Evolutionary conservation across 2,329 filamentous ascomycete genomes (phyloP).

Genomic region (Monascus ruber): DNA sequence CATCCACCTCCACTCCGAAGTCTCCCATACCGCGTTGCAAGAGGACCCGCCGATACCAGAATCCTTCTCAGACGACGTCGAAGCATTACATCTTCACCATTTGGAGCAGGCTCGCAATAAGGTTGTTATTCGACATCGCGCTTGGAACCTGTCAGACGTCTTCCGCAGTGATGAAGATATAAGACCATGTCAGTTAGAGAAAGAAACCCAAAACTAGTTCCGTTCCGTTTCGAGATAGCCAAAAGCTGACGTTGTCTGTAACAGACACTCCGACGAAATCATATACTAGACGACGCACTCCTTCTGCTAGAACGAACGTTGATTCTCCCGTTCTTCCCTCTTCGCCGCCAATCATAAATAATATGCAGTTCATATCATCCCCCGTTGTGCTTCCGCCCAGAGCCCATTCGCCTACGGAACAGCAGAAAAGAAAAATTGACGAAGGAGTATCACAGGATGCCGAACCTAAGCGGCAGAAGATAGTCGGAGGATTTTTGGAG

Average conservation of each 20-base stretch:
- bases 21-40: slow-evolving; percentile 5
- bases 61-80: slow-evolving; percentile 29
- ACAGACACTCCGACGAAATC: slow-evolving; percentile 29
- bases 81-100: slow-evolving; percentile 25
- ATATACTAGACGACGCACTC: slow-evolving; percentile 1
- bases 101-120: slow-evolving; percentile 24
- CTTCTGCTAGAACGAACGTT: slow-evolving; percentile 5
- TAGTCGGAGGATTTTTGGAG: slow-evolving; percentile 31
- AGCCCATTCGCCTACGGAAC: slow-evolving; percentile 21
- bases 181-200: slow-evolving; percentile 17
- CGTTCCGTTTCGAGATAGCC: no score
- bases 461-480: slow-evolving; percentile 30
- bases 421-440: slow-evolving; percentile 31
- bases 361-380: slow-evolving; percentile 34
- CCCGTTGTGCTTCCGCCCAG: slow-evolving; percentile 25
- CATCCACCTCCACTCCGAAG: slow-evolving; percentile 38
- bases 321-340: slow-evolving; percentile 16
- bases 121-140: slow-evolving; percentile 32
- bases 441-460: slow-evolving; percentile 15
- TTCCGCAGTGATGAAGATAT: slow-evolving; percentile 33
- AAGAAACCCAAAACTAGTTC: no score
- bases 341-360: slow-evolving; percentile 21
- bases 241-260: not conserved
- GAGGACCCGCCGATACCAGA: slow-evolving; percentile 15
- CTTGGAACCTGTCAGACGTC: slow-evolving; percentile 31